Base-by-base conservation (phyloP, 176 grass and related monocot genomes). In the Aegilops bicornis region DNA sequence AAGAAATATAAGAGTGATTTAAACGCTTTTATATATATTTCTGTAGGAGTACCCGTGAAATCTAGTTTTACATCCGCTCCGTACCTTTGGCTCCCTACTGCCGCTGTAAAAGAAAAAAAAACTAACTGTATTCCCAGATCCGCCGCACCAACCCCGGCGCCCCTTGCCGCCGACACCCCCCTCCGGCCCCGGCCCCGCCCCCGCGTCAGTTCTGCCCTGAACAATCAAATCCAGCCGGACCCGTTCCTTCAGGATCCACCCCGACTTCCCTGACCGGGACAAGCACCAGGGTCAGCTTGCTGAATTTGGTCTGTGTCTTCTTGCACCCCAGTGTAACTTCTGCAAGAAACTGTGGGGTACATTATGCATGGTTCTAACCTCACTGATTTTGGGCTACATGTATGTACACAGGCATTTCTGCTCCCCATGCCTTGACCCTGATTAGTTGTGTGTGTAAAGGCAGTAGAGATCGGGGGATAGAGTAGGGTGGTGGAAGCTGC, bases 401-500 rank as follows among this genome's bases (percentile, higher is more conserved):
- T 16, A 68, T 32, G 30, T 33, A 32, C 66, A 36, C 66, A 36
- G 3, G 17, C 70, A 25, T 47, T 2, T 47, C 40, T n/a, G 40
- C 3, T 74, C 71, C 71, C 70, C 6, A 8, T 45, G 70, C 39
- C 70, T 73, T 45, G 70, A 45, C 70, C 23, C 25, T 4, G 2
- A 6, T 48, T 27, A 29, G 12, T 14, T 65, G 24, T 29, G 10
- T 29, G 25, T 29, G 12, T 30, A 30, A 19, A 75, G 9, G 25
- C 12, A 56, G 74, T 7, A 20, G 74, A 56, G 16, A 56, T 33
- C 50, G 16, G 19, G 47, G 20, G 52, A 56, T 48, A 56, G 74
- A 22, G 74, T 77, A 77, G 74, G 74, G 47, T 56, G 74, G 47
- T 77, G 74, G 74, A 76, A 22, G 45, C 20, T 22, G 74, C 74